These are phyloP conservation scores for Colletotrichum phormii DNA, from an alignment of 2,329 filamentous ascomycete species.

Conservation along the genomic window DNA sequence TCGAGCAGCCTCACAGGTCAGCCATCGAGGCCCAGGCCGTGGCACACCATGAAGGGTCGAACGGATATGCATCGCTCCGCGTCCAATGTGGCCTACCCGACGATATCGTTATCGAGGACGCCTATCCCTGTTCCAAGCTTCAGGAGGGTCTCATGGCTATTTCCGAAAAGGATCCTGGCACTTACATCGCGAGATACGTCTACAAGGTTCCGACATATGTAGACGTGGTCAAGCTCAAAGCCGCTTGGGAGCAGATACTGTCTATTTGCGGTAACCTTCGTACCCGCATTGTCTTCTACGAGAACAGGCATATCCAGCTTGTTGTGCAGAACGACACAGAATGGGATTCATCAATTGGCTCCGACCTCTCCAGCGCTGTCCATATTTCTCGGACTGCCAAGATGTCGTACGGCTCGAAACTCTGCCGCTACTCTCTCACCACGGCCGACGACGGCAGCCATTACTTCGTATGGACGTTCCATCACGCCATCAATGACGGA, in stretches of 20 bases:
- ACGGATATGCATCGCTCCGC: neutral
- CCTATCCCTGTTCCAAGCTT: slow-evolving; percentile 26
- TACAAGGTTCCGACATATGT: slow-evolving; percentile 3
- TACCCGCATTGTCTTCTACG: slow-evolving; percentile 20
- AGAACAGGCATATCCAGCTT: slow-evolving; percentile 7
- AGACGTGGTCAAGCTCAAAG: slow-evolving; percentile 39
- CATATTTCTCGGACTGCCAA: neutral
- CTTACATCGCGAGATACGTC: slow-evolving; percentile 32
- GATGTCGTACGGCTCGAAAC: neutral
- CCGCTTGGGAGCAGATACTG: slow-evolving; percentile 41
- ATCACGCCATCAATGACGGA: slow-evolving; percentile 25
- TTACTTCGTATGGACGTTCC: slow-evolving; percentile 5
- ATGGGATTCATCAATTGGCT: neutral
- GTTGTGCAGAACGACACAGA: neutral
- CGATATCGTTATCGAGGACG: slow-evolving; percentile 19
- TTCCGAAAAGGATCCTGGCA: slow-evolving; percentile 36
- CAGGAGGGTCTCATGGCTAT: slow-evolving; percentile 44
- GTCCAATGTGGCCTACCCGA: neutral
- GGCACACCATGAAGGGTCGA: neutral
- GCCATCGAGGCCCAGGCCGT: neutral
- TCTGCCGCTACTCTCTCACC: slow-evolving; percentile 7
- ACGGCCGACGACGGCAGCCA: neutral
- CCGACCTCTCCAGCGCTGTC: neutral
- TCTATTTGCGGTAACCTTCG: slow-evolving; percentile 12
- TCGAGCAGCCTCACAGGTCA: neutral